phyloP scores from a whole-genome alignment of 2,329 filamentous ascomycete species.

The Diaporthe velutina region DNA sequence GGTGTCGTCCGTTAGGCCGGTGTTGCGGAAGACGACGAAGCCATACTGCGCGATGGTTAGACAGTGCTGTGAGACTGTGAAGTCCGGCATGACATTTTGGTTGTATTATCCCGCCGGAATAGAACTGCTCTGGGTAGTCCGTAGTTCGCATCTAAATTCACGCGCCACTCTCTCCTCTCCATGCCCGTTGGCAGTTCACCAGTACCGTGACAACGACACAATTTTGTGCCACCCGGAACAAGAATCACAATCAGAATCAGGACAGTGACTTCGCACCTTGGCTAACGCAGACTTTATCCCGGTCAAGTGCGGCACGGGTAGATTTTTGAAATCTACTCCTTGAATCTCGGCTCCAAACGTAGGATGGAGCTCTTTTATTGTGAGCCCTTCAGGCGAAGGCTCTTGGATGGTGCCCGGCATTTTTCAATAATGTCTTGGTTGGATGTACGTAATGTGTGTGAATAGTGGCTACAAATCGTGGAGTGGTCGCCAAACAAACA shows the following conservation, averaged over 20 bases:
- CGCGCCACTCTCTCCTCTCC: not conserved
- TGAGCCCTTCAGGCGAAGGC: slow-evolving; percentile 42
- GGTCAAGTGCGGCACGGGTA: slow-evolving; percentile 49
- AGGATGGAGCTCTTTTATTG: slow-evolving; percentile 43
- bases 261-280: slow-evolving; percentile 46
- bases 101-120: not conserved
- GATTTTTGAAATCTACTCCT: slow-evolving; percentile 49
- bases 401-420: slow-evolving; percentile 49
- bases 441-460: not conserved
- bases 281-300: slow-evolving; percentile 50
- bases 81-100: not conserved
- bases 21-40: slow-evolving; percentile 63
- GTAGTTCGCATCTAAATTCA: not conserved
- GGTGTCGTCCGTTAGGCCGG: slow-evolving; percentile 61
- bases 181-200: not conserved
- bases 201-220: not conserved
- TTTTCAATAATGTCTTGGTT: not conserved
- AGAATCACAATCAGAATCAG: not conserved
- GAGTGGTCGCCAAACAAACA: not conserved
- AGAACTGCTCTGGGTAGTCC: not conserved
- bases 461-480: not conserved
- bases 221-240: not conserved
- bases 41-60: slow-evolving; percentile 47
- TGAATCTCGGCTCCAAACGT: slow-evolving; percentile 48
- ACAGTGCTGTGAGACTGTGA: not conserved